Conservation (phyloP, 495 filamentous ascomycete genomes). For the Neurospora hispaniola region DNA sequence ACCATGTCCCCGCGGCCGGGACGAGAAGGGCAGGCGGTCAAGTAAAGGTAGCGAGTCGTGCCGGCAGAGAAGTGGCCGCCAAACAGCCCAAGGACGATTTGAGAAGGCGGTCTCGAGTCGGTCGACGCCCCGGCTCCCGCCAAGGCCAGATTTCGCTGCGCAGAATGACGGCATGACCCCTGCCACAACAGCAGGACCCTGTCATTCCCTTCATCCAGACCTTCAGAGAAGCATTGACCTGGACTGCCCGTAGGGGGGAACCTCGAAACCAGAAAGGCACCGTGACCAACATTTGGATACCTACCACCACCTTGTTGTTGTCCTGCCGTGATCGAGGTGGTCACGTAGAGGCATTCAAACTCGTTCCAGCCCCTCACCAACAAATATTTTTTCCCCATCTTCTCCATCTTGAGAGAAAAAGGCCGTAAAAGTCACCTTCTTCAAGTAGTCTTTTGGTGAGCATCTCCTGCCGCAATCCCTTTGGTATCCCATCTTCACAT, state of each 20-base stretch:
- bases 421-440: not conserved
- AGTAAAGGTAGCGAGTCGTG: not conserved
- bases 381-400: not conserved
- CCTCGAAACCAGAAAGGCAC: not conserved
- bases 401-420: not conserved
- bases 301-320: not conserved
- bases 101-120: conserved; percentile 4
- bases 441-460: not conserved
- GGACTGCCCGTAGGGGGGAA: not conserved
- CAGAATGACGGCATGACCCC: conserved; percentile 17
- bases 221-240: not conserved
- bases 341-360: not conserved
- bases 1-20: not conserved
- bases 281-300: not conserved
- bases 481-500: not conserved
- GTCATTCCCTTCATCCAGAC: not conserved
- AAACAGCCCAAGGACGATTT: not conserved
- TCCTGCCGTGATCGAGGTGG: not conserved
- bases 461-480: not conserved
- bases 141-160: not conserved
- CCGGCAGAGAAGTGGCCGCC: not conserved
- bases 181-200: conserved; percentile 1
- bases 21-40: not conserved
- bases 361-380: not conserved
- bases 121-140: not conserved